Evolutionary conservation across 371 early-diverging fungal genomes (phyloP).

Genomic region (Apophysomyces ossiformis): DNA sequence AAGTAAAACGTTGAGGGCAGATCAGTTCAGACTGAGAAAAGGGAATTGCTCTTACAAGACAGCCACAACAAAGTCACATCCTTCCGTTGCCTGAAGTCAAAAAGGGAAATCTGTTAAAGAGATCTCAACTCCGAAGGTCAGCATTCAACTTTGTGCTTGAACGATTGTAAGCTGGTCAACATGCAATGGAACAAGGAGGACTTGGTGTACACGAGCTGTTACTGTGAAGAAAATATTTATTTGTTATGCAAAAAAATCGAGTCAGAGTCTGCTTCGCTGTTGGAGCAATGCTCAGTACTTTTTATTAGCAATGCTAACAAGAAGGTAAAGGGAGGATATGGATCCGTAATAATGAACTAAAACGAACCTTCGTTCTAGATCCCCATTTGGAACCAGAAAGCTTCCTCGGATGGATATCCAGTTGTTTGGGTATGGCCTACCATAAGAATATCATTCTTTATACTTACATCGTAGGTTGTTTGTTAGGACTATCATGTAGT

Average conservation of each 20-base stretch:
- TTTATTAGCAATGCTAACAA: constrained; percentile 41
- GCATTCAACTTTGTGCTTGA: too few species aligned
- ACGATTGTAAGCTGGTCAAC: neutral
- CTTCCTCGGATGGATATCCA: constrained; percentile 22
- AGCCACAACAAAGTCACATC: neutral
- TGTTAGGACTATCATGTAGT: constrained; percentile 53
- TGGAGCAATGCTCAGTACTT: constrained; percentile 32
- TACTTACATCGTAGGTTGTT: too few species aligned
- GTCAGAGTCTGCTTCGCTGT: constrained; percentile 14
- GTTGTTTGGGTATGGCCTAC: constrained; percentile 44
- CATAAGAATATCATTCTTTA: too few species aligned
- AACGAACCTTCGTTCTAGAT: constrained; percentile 17
- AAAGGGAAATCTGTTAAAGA: too few species aligned
- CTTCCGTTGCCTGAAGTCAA: neutral
- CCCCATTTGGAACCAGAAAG: constrained; percentile 37
- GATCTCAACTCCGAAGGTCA: too few species aligned
- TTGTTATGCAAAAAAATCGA: constrained; percentile 34
- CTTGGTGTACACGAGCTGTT: constrained; percentile 37
- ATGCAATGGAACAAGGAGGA: constrained; percentile 16
- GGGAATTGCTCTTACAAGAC: neutral
- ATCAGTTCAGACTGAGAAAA: too few species aligned
- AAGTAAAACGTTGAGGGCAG: neutral
- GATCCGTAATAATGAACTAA: too few species aligned
- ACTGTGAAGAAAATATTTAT: constrained; percentile 56
- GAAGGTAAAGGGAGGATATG: neutral